Evolutionary conservation across 176 grass and related monocot genomes (phyloP), one percentile per base, ranked within the genome.

Genomic region (Triticum timopheevii): DNA sequence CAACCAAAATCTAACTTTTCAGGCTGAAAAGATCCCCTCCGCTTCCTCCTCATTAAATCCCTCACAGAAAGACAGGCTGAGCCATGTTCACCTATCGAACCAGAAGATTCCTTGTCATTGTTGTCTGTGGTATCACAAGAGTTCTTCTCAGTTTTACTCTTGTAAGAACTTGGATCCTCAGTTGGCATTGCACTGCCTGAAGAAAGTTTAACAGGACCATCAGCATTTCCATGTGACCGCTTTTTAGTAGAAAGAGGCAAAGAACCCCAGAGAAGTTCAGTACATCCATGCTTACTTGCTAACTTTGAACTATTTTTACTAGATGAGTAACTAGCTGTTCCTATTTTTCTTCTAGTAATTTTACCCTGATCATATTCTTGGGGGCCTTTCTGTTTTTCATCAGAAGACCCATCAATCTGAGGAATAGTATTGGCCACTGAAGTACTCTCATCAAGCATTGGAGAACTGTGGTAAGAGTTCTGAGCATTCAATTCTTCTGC

Each of bases 321-420:
- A 42, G 47, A 58, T 58, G 65, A 72, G 66, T 79, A 33, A 86
- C 52, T 61, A 75, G 67, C 36, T 0, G 65, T 64, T 75, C 23
- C 77, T 79, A 73, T 58, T 64, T 69, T 35, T 86, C 82, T 82
- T 36, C 70, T 86, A 94, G 17, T 80, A 68, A 30, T 73, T 81
- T 84, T 86, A 82, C 70, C 90, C 65, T 24, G 82, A 80, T 88
- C 86, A 79, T 45, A 30, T 79, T 74, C 84, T 81, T 84, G 24
- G 80, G 86, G 65, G 34, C 69, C 56, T 84, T 69, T 76, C 17
- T 56, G 69, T 31, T 86, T 91, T 82, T 95, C 92, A 88, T 95
- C 96, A 73, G 88, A 81, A 65, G 91, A 92, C 61, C 93, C 93
- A 92, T 98, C 90, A 89, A 93, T 66, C 91, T 95, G 96, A 89